A percentile compares a stretch with the other conserved stretches of the same genome.
Evolutionary conservation across 2,329 filamentous ascomycete genomes (phyloP).

Genomic region (Cladobotryum protrusum): DNA sequence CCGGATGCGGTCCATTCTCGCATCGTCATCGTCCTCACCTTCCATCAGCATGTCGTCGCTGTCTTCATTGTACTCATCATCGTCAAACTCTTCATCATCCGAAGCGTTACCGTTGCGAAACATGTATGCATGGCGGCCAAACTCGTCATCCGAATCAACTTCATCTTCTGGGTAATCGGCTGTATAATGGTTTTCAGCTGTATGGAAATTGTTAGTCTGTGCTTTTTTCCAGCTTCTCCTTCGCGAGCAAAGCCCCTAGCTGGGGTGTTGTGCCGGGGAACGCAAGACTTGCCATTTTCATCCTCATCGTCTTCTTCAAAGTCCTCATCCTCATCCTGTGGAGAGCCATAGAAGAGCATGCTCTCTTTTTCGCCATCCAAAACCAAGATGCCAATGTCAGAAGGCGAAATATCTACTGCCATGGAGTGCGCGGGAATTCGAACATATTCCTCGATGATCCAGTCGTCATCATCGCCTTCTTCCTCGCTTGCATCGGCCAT

Average conservation of each 20-base stretch:
- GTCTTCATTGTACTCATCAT: slow-evolving; percentile 31
- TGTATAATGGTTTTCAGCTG: slow-evolving; percentile 71
- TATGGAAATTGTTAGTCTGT: slow-evolving; percentile 3
- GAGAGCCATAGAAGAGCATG: slow-evolving; percentile 54
- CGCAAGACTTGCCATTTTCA: slow-evolving; percentile 49
- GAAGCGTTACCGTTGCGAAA: slow-evolving; percentile 49
- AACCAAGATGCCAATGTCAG: slow-evolving; percentile 50
- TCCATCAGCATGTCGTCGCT: slow-evolving; percentile 33
- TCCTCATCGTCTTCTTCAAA: slow-evolving; percentile 55
- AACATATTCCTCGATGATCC: slow-evolving; percentile 59
- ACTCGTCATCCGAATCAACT: slow-evolving; percentile 57
- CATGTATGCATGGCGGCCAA: slow-evolving; percentile 48
- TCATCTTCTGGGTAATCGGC: slow-evolving; percentile 79
- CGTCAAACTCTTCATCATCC: slow-evolving; percentile 49
- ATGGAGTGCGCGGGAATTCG: slow-evolving; percentile 51
- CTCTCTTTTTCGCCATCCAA: slow-evolving; percentile 53
- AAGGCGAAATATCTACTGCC: slow-evolving; percentile 38
- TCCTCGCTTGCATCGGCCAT: slow-evolving; percentile 37
- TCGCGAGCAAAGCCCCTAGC: background rate
- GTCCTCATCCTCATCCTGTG: slow-evolving; percentile 57
- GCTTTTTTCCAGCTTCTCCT: background rate
- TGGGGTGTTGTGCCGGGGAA: background rate
- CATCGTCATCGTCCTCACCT: slow-evolving; percentile 30
- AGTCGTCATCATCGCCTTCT: slow-evolving; percentile 49
- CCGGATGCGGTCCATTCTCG: slow-evolving; percentile 33